Percentiles rank a stretch among this genome's conserved stretches.
Conservation (phyloP, 192 early-diverging fungal species). For the Coemansia sp. region DNA sequence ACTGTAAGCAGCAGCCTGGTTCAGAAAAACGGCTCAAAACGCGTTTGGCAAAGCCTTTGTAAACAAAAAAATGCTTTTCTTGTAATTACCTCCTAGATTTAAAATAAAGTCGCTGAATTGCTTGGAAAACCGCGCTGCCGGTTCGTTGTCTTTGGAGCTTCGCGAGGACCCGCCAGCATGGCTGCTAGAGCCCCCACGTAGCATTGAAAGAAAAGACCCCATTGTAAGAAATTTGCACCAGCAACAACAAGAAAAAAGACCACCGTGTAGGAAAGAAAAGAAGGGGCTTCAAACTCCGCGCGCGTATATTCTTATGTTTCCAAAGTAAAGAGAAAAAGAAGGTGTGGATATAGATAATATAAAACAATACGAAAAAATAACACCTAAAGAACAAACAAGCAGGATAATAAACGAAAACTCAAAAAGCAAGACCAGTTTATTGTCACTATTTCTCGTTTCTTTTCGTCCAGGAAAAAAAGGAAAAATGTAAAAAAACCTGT, state of each 20-base stretch:
- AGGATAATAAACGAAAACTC: background rate
- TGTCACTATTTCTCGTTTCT: background rate
- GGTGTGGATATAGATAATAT: background rate
- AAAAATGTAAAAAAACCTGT: background rate
- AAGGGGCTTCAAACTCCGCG: constrained; percentile 19
- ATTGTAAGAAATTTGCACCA: constrained; percentile 16
- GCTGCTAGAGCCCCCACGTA: constrained; percentile 34
- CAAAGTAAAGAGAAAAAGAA: background rate
- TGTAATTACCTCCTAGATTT: constrained; percentile 45
- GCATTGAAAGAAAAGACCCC: constrained; percentile 47
- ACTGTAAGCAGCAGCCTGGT: no score
- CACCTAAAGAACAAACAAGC: background rate
- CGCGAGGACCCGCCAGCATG: constrained; percentile 13
- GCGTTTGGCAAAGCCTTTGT: background rate
- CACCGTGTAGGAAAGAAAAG: background rate
- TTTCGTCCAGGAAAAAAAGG: background rate
- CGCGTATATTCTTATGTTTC: background rate
- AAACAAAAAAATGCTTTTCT: no score
- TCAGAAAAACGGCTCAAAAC: no score
- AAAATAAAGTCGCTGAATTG: constrained; percentile 53
- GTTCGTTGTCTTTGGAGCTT: constrained; percentile 23
- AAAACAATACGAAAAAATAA: background rate
- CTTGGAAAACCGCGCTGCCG: constrained; percentile 43
- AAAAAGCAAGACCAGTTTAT: background rate
- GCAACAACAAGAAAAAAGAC: background rate